Percentiles rank a stretch among this genome's conserved stretches.
Evolutionary conservation across 2,329 filamentous ascomycete species (phyloP).

Genomic region (Intubia oerlemansii): DNA sequence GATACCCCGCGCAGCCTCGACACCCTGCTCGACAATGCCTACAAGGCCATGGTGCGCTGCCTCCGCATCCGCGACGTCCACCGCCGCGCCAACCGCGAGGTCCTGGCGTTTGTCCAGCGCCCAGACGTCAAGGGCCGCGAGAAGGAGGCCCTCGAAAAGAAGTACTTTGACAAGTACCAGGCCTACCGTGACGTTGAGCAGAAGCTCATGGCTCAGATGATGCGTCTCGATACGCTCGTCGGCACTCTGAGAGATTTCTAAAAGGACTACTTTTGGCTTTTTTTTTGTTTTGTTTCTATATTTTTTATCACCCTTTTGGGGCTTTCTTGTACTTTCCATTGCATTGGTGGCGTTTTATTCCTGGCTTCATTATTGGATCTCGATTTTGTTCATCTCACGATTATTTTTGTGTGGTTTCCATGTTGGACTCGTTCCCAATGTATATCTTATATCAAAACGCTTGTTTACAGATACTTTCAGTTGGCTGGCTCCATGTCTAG

Average conservation of each 20-base stretch:
- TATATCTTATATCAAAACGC: too few relatives aligned
- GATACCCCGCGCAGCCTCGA: conserved; percentile 52
- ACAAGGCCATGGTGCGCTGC: conserved; percentile 75
- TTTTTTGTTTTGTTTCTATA: too few relatives aligned
- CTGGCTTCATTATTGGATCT: too few relatives aligned
- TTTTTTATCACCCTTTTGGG: neutral
- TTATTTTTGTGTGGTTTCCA: too few relatives aligned
- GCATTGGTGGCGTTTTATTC: neutral
- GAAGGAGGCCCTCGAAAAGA: conserved; percentile 54
- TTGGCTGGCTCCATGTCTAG: too few relatives aligned
- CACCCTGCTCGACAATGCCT: conserved; percentile 57
- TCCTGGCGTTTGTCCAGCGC: conserved; percentile 64
- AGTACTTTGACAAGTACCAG: conserved; percentile 45
- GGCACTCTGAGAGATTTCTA: conserved; percentile 63
- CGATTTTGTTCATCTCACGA: too few relatives aligned
- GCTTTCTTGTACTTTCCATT: too few relatives aligned
- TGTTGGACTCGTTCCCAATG: too few relatives aligned
- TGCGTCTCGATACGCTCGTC: conserved; percentile 66
- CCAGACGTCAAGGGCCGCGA: conserved; percentile 72
- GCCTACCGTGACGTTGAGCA: conserved; percentile 42
- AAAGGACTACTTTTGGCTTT: too few relatives aligned
- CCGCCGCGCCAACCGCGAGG: conserved; percentile 44
- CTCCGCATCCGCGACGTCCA: conserved; percentile 65
- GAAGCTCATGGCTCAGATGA: conserved; percentile 58
- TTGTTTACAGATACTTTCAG: too few relatives aligned